Percentiles rank a stretch among this genome's conserved stretches.
phyloP scores from a whole-genome alignment of 345 rosid species.

The Theobroma cacao region DNA sequence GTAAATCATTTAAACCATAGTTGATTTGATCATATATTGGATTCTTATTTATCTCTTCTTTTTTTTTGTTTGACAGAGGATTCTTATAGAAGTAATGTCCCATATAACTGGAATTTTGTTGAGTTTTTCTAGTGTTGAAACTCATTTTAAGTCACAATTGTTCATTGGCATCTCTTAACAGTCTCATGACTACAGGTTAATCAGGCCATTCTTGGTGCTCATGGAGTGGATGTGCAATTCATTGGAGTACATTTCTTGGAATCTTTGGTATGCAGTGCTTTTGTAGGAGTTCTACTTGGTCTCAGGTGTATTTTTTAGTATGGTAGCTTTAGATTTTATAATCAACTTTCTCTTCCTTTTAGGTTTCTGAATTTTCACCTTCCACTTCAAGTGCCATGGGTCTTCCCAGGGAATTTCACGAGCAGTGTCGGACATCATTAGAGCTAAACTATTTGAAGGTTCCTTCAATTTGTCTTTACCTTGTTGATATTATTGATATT shows the following conservation, averaged over 20 bases:
- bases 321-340: constrained; percentile 6
- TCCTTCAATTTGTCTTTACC: constrained; percentile 17
- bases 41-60: background rate
- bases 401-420: constrained; percentile 95
- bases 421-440: constrained; percentile 74
- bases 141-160: background rate
- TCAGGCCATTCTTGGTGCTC: constrained; percentile 76
- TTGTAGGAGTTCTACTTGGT: constrained; percentile 15
- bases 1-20: background rate
- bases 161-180: constrained; percentile 24
- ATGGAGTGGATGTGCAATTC: constrained; percentile 78
- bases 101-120: background rate
- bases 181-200: constrained; percentile 59
- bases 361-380: constrained; percentile 98
- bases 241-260: constrained; percentile 82
- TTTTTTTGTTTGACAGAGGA: background rate
- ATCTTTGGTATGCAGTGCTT: constrained; percentile 60
- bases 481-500: background rate
- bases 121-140: background rate
- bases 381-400: constrained; percentile 94
- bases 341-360: constrained; percentile 22
- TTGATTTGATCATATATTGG: background rate
- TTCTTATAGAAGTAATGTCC: background rate
- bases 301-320: constrained; percentile 12
- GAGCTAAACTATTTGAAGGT: constrained; percentile 89